Conservation (phyloP, 2,329 filamentous ascomycete species). For the Cytospora piceicola region DNA sequence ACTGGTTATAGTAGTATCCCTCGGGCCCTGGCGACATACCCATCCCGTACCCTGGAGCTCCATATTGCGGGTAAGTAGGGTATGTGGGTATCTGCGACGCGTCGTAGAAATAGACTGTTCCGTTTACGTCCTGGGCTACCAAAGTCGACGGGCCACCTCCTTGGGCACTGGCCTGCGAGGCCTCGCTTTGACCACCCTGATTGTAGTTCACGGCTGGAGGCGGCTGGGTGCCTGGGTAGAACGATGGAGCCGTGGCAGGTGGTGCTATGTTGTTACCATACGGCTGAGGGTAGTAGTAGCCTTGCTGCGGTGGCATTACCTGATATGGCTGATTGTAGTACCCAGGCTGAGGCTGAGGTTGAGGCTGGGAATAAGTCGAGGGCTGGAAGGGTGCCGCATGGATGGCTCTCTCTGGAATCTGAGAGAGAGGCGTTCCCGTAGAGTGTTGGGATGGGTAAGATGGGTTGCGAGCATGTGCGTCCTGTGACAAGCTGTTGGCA, state of each 20-base stretch:
- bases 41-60: slow-evolving; percentile 52
- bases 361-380: slow-evolving; percentile 67
- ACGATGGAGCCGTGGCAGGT: slow-evolving; percentile 53
- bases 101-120: slow-evolving; percentile 95
- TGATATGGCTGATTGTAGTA: slow-evolving; percentile 64
- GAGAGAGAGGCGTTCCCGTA: slow-evolving; percentile 80
- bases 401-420: slow-evolving; percentile 90
- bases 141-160: slow-evolving; percentile 59
- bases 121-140: slow-evolving; percentile 86
- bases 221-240: slow-evolving; percentile 59
- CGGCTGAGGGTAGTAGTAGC: slow-evolving; percentile 70
- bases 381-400: slow-evolving; percentile 91
- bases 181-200: slow-evolving; percentile 48
- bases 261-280: slow-evolving; percentile 49
- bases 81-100: slow-evolving; percentile 69
- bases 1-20: slow-evolving; percentile 71
- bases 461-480: slow-evolving; percentile 67
- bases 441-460: slow-evolving; percentile 74
- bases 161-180: slow-evolving; percentile 47
- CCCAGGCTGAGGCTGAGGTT: slow-evolving; percentile 59
- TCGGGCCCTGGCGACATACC: slow-evolving; percentile 67
- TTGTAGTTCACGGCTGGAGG: slow-evolving; percentile 46
- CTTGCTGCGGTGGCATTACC: slow-evolving; percentile 60
- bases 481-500: slow-evolving; percentile 57
- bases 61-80: slow-evolving; percentile 52